Conservation (phyloP, 1,284 basidiomycete genomes). For the Tetrapyrgos nigripes region DNA sequence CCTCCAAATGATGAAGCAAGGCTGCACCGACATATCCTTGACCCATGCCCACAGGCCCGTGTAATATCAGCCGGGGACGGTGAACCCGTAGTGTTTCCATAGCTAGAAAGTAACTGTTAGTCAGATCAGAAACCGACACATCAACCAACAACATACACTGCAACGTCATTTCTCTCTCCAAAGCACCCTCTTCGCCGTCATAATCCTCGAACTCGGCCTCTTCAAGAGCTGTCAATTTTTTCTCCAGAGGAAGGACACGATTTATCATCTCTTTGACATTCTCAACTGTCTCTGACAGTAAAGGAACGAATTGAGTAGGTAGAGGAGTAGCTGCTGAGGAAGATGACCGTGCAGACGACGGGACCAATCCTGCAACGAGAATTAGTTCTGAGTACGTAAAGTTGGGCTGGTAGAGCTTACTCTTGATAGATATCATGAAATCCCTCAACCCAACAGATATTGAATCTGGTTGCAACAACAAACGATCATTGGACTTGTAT, state of each 20-base stretch:
- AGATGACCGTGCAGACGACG: conserved; percentile 92
- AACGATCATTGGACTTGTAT: conserved; percentile 89
- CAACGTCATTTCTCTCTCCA: conserved; percentile 85
- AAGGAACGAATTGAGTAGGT: conserved; percentile 85
- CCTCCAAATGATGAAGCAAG: conserved; percentile 92
- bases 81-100: conserved; percentile 93
- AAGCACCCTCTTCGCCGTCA: conserved; percentile 69
- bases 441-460: conserved; percentile 91
- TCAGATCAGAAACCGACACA: conserved; percentile 10
- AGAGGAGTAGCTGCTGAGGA: conserved; percentile 87
- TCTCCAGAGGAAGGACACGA: conserved; percentile 74
- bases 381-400: conserved; percentile 12
- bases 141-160: conserved; percentile 66
- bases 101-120: conserved; percentile 51
- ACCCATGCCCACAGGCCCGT: conserved; percentile 89
- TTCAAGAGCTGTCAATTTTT: conserved; percentile 84
- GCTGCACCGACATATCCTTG: conserved; percentile 92
- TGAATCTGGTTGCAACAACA: conserved; percentile 86
- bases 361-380: conserved; percentile 76
- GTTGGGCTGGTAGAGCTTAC: conserved; percentile 53
- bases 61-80: conserved; percentile 87
- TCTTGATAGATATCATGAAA: conserved; percentile 98
- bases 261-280: conserved; percentile 74
- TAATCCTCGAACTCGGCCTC: conserved; percentile 93
- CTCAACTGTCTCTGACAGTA: conserved; percentile 77